Percentiles rank a stretch among this genome's conserved stretches.
Conservation (phyloP, 2,329 filamentous ascomycete species). For the Paradendryphiella salina region DNA sequence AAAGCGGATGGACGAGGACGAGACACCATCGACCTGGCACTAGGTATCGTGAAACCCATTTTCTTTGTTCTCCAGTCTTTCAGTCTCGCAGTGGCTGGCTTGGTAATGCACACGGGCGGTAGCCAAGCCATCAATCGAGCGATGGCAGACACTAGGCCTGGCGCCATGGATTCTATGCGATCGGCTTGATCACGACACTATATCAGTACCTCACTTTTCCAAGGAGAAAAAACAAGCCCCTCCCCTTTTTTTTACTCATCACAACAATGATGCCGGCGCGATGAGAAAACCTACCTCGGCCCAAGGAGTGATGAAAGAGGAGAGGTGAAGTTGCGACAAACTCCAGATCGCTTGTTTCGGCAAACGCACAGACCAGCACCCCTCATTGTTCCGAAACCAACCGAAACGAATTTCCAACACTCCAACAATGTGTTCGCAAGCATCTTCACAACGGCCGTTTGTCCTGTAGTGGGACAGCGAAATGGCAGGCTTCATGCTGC, state of each 20-base stretch:
- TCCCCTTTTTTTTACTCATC: too few species aligned
- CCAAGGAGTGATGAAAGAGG: conserved; percentile 5
- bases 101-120: too few species aligned
- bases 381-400: conserved; percentile 14
- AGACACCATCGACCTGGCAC: too few species aligned
- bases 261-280: not conserved
- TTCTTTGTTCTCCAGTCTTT: too few species aligned
- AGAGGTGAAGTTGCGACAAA: conserved; percentile 24
- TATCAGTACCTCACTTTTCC: not conserved
- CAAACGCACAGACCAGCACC: conserved; percentile 16
- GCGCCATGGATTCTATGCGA: not conserved
- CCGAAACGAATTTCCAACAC: conserved; percentile 28
- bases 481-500: conserved; percentile 1
- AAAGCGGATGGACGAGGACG: too few species aligned
- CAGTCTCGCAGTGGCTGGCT: too few species aligned
- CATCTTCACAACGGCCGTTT: not conserved
- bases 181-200: not conserved
- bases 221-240: too few species aligned
- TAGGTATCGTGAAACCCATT: too few species aligned
- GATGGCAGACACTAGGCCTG: too few species aligned
- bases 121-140: too few species aligned
- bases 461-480: conserved; percentile 2
- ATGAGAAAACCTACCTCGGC: not conserved
- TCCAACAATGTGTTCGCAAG: conserved; percentile 16
- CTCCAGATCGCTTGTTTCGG: conserved; percentile 17